A percentile compares a stretch with the other conserved stretches of the same genome.
phyloP scores from a whole-genome alignment of 441 rosid genomes.

The Populus hybrid region DNA sequence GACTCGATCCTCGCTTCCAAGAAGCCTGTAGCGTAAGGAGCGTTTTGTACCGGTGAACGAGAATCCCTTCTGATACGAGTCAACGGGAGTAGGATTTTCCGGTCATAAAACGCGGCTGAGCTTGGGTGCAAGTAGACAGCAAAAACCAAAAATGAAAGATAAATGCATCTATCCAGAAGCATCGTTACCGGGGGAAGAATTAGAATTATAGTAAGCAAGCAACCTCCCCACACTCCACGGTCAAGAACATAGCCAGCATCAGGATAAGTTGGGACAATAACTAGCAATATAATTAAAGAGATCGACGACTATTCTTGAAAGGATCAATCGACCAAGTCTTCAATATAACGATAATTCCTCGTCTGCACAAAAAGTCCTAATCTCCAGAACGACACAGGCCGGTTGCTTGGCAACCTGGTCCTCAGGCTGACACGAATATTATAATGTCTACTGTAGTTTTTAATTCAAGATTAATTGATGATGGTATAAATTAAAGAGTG shows the following conservation, averaged over 20 bases:
- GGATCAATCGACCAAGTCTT: background rate
- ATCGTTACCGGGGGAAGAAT: background rate
- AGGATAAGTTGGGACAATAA: background rate
- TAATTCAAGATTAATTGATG: background rate
- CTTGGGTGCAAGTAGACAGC: background rate
- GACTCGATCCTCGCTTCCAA: background rate
- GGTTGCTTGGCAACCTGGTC: no score
- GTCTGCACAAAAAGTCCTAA: no score
- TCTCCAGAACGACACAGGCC: no score
- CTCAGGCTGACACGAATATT: background rate
- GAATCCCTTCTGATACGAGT: background rate
- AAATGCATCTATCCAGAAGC: background rate
- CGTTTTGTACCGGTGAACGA: no score
- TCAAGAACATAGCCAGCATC: background rate
- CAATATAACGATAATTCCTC: no score
- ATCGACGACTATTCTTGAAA: background rate
- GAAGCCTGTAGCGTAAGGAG: background rate
- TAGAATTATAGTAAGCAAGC: background rate
- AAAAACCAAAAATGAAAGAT: background rate
- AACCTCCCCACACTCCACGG: background rate
- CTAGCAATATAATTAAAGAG: background rate
- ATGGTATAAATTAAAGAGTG: background rate
- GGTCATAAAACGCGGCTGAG: background rate
- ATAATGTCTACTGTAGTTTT: background rate
- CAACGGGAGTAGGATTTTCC: background rate